Conservation (phyloP, 1,139 yeast genomes). For the Protomyces inouyei region DNA sequence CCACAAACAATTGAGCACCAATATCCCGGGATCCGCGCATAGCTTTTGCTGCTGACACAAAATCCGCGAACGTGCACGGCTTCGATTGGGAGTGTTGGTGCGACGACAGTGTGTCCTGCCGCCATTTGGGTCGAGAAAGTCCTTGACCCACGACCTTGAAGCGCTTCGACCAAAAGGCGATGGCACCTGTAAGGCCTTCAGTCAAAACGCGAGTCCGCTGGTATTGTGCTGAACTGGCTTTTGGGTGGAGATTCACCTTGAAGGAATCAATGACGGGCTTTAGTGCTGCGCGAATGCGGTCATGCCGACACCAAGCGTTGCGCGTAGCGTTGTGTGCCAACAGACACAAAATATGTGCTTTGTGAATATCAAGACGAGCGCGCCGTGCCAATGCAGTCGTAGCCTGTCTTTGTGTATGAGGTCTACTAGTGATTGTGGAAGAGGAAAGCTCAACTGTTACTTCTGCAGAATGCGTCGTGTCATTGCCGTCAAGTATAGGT, state of each 20-base stretch:
- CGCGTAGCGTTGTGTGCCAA: constrained; percentile 61
- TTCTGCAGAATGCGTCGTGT: neutral
- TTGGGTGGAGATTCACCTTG: constrained; percentile 49
- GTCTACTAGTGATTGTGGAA: neutral
- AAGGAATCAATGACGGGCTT: constrained; percentile 33
- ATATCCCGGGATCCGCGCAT: constrained; percentile 71
- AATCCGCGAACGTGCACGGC: constrained; percentile 40
- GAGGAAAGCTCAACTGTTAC: neutral
- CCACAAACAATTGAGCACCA: constrained; percentile 83
- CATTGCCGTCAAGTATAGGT: neutral
- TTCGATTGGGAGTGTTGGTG: neutral
- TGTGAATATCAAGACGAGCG: constrained; percentile 54
- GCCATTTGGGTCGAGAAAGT: constrained; percentile 25
- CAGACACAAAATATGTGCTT: constrained; percentile 54
- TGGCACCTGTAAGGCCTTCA: constrained; percentile 64
- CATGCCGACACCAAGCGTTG: constrained; percentile 67
- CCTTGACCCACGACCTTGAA: constrained; percentile 34
- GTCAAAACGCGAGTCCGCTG: constrained; percentile 61
- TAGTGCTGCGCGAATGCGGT: constrained; percentile 43
- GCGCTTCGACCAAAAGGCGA: constrained; percentile 43
- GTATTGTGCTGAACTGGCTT: constrained; percentile 42
- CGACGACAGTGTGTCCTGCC: constrained; percentile 32
- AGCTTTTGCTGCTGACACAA: constrained; percentile 44
- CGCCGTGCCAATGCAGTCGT: constrained; percentile 53
- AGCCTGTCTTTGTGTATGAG: neutral